Percentiles rank a stretch among this genome's conserved stretches.
Conservation (phyloP, 306 rosid genomes). For the Castanea mollissima region DNA sequence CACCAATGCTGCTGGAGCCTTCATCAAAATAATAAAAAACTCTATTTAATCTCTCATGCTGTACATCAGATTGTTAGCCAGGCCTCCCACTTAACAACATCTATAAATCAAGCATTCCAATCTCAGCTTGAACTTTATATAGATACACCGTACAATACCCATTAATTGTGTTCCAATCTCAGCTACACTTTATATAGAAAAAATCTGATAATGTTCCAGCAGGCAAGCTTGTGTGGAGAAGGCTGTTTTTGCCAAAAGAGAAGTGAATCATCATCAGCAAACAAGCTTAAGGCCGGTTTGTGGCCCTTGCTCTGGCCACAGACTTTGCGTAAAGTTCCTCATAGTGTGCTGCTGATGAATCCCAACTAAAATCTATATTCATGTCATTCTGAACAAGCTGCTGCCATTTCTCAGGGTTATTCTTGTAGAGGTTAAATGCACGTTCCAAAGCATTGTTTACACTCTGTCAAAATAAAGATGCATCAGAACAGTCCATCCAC, state of each 20-base stretch:
- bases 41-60: constrained; percentile 19
- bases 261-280: not conserved
- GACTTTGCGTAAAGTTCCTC: constrained; percentile 74
- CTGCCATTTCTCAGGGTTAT: constrained; percentile 60
- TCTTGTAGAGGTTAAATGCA: constrained; percentile 51
- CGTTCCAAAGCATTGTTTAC: constrained; percentile 64
- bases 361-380: constrained; percentile 94
- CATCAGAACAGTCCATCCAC: constrained; percentile 11
- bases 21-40: constrained; percentile 20
- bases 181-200: constrained; percentile 13
- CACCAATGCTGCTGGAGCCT: constrained; percentile 19
- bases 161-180: constrained; percentile 2
- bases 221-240: not conserved
- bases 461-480: constrained; percentile 47
- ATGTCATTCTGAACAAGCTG: constrained; percentile 82
- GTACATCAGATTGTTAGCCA: constrained; percentile 12
- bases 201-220: not conserved
- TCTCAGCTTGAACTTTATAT: constrained; percentile 17
- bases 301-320: constrained; percentile 63
- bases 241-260: constrained; percentile 2
- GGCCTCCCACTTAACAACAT: not conserved
- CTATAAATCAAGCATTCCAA: constrained; percentile 6
- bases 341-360: constrained; percentile 75
- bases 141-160: not conserved
- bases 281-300: constrained; percentile 31